Base-by-base conservation (phyloP, 805 yeast species). In the Metschnikowia lunata region DNA sequence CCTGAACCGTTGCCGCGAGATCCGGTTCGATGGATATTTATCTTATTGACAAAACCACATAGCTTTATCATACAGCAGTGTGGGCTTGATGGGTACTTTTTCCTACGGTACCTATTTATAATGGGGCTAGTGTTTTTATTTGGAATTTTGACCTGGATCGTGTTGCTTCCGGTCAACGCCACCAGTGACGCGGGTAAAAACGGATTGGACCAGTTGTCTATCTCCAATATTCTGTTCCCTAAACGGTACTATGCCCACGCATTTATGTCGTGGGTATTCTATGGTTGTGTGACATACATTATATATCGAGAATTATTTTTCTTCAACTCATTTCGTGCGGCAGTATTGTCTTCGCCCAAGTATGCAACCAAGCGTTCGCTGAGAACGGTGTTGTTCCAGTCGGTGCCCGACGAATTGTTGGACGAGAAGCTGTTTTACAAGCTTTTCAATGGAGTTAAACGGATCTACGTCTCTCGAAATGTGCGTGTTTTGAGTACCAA, bases 61-160 rank as follows among this genome's bases (percentile, higher is more conserved):
- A 69, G 84, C 38, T 86, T 86, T 58, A 73, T 90, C 43, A 79
- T 91, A 47, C 82, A 83, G 52, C 95, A 91, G 57, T 84, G 93
- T 15, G 98, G 97, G 13, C 61, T 91, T n/a, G 98, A 91, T 61
- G 97, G 97, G 6, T 91, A 87, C 68, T 83, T 93, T 59, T 91
- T 90, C 62, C 66, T 89, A 49, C 74, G 99, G 52, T 93, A 85
- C 59, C 63, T 93, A 27, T 73, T 78, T 39, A 57, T 85, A 31
- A 68, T 88, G 50, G 68, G 78, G 10, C 48, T 69, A 6, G 59
- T 80, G 34, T 78, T 82, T 45, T 43, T 60, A 36, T 49, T 48
- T 37, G 71, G 80, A 1, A 66, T 80, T 36, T 54, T 80, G 27
- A 67, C 80, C 7, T 80, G 78, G 73, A 82, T 85, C 7, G 75